Evolutionary conservation across 768 basidiomycete genomes (phyloP), one percentile per base, ranked within the genome.

Genomic region (Lactifluus subvellereus): DNA sequence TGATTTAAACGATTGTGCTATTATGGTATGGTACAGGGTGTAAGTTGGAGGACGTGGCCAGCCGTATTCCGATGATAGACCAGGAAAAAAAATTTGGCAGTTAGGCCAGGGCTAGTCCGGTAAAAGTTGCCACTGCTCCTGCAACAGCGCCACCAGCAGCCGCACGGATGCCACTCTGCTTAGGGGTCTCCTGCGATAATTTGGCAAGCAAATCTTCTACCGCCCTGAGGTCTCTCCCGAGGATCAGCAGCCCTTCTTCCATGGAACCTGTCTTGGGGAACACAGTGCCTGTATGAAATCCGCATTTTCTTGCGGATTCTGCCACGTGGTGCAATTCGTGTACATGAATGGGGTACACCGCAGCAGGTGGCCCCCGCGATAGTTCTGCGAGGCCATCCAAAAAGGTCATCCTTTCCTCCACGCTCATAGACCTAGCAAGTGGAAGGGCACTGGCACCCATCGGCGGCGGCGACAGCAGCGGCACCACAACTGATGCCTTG

Each of bases 61-160:
- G 38, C 33, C 50, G 45, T 11, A 22, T 45, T 38, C 51, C 37
- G 51, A 53, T 16, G 14, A 65, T 62, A 55, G 56, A 40, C 35
- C 30, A 20, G 27, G 7, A n/a, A 14, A 57, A 43, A 58, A 20
- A 18, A 20, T 35, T 22, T 6, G 16, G 5, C 6, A 38, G 1
- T 68, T 49, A 68, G 10, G 65, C 47, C 18, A 67, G 22, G n/a
- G 65, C 67, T 11, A 68, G 48, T 27, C 67, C 67, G 6, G 67
- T 63, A 38, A 68, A 63, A 6, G 67, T 68, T 16, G 65, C 67
- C 20, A 68, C 65, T 35, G 67, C 67, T 30, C 67, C 67, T 5
- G 57, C 67, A 8, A 68, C 61, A 9, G 53, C 61, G 3, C 67
- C 67, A 37, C 66, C 59, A 14, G 65, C 67, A 32, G 59, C 53